Evolutionary conservation across 1,284 basidiomycete species (phyloP), one percentile per base, ranked within the genome.

Genomic region (Taiwanofungus camphoratus): DNA sequence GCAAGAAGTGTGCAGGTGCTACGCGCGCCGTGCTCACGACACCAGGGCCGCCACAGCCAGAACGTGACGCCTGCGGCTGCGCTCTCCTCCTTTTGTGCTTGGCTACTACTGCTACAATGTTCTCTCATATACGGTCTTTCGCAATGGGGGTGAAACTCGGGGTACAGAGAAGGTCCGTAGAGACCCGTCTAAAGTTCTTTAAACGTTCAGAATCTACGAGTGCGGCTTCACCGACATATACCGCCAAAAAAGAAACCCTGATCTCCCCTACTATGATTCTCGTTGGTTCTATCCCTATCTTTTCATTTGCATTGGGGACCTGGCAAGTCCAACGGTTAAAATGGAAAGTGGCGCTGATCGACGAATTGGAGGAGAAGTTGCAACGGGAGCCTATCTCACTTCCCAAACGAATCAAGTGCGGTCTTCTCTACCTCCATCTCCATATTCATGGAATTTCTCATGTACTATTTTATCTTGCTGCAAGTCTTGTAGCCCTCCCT

Each of bases 311-410:
- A n/a, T 72, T 99, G 46, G 95, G 95, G 16, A 82, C 85, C 26
- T 99, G 95, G 96, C 95, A 99, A 60, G 67, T 89, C 27, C 77
- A 91, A 56, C 77, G 96, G 31, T 74, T 99, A 33, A 80, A 91
- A 60, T 99, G 96, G 96, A 99, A 99, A 66, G 71, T 97, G 23
- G 77, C 79, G 40, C 73, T 99, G 47, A 97, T 99, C 52, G 91
- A 97, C 52, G 92, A 98, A 59, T 73, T 99, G 33, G 89, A 97
- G 59, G 82, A 90, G 63, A 97, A 98, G 67, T 69, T 98, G 21
- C 76, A 85, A 48, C 75, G 86, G 22, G 78, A 81, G 26, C 88
- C 96, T 0, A 76, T 99, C 46, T 61, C 71, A 19, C 69, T 99
- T 19, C 95, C 95, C 1, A 74, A 73, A 32, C 79, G 80, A 62